phyloP scores from a whole-genome alignment of 805 yeast genomes.

The Grigorovia jiainica region DNA sequence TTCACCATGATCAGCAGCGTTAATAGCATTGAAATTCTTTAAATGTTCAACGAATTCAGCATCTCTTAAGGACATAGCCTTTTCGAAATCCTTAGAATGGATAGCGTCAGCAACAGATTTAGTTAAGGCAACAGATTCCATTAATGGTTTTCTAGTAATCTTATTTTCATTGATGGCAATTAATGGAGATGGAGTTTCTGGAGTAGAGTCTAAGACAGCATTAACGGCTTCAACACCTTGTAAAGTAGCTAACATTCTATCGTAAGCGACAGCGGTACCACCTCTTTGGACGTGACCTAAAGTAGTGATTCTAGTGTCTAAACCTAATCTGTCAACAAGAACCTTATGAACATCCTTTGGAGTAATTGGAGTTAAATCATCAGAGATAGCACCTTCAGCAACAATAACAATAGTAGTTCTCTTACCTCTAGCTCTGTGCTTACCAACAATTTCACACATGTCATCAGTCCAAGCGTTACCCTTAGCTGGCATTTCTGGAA shows the following conservation, averaged over 20 bases:
- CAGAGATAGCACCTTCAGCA: slow-evolving; percentile 76
- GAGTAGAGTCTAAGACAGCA: slow-evolving; percentile 59
- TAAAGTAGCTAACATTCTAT: slow-evolving; percentile 60
- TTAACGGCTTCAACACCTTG: slow-evolving; percentile 79
- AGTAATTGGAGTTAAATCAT: slow-evolving; percentile 57
- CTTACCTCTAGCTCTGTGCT: slow-evolving; percentile 64
- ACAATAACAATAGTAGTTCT: slow-evolving; percentile 73
- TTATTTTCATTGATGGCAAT: slow-evolving; percentile 66
- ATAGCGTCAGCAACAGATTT: slow-evolving; percentile 66
- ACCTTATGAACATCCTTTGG: slow-evolving; percentile 57
- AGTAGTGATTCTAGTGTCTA: slow-evolving; percentile 71
- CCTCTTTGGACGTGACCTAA: slow-evolving; percentile 80
- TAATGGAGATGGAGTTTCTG: slow-evolving; percentile 71
- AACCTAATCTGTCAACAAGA: slow-evolving; percentile 52
- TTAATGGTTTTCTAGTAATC: slow-evolving; percentile 55
- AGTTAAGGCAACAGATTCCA: slow-evolving; percentile 65
- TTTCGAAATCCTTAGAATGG: slow-evolving; percentile 52
- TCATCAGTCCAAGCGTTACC: slow-evolving; percentile 57
- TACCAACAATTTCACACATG: slow-evolving; percentile 49
- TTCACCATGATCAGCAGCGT: slow-evolving; percentile 57
- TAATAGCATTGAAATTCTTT: slow-evolving; percentile 52
- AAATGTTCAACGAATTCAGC: slow-evolving; percentile 59
- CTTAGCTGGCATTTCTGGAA: slow-evolving; percentile 70
- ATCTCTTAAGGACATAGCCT: slow-evolving; percentile 64
- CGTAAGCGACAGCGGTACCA: slow-evolving; percentile 71